Conservation (phyloP, 163 green algal species). For the Volvox carteri region DNA sequence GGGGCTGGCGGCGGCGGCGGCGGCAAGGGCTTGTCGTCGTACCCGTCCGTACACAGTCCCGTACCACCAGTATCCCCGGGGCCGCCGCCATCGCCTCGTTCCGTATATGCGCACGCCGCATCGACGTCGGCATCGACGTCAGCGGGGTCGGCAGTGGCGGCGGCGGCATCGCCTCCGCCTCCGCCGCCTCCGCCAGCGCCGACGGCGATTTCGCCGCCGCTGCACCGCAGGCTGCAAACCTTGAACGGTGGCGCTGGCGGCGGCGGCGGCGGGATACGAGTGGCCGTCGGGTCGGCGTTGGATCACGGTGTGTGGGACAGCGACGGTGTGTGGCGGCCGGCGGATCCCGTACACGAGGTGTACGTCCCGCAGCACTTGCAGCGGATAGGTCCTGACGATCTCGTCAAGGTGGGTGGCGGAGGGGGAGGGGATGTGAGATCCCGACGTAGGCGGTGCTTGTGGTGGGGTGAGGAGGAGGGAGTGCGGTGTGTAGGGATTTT, state of each 20-base stretch:
- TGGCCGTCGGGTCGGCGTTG: slow-evolving; percentile 60
- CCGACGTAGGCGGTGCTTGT: too few species aligned
- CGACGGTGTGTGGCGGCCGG: slow-evolving; percentile 47
- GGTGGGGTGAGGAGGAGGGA: neutral
- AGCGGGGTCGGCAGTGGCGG: neutral
- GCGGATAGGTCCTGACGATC: slow-evolving; percentile 62
- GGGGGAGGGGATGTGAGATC: slow-evolving; percentile 5
- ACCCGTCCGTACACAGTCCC: slow-evolving; percentile 9
- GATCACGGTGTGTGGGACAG: slow-evolving; percentile 67
- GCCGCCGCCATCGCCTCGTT: slow-evolving; percentile 4
- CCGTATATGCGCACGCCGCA: neutral
- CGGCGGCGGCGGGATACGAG: slow-evolving; percentile 11
- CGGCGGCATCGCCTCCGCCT: neutral
- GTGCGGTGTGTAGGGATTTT: neutral
- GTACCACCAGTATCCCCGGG: neutral
- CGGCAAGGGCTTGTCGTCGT: neutral
- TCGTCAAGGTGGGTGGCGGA: slow-evolving; percentile 59
- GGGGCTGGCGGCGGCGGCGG: neutral
- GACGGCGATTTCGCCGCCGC: neutral
- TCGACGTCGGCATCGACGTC: neutral
- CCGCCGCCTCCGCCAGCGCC: neutral
- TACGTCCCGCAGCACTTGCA: slow-evolving; percentile 62
- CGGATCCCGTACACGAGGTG: slow-evolving; percentile 13
- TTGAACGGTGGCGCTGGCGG: too few species aligned
- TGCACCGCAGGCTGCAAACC: neutral